A percentile compares a stretch with the other conserved stretches of the same genome.
These are phyloP conservation scores for Lactifluus subvellereus DNA, from an alignment of 768 basidiomycete species.

Conservation along the genomic window DNA sequence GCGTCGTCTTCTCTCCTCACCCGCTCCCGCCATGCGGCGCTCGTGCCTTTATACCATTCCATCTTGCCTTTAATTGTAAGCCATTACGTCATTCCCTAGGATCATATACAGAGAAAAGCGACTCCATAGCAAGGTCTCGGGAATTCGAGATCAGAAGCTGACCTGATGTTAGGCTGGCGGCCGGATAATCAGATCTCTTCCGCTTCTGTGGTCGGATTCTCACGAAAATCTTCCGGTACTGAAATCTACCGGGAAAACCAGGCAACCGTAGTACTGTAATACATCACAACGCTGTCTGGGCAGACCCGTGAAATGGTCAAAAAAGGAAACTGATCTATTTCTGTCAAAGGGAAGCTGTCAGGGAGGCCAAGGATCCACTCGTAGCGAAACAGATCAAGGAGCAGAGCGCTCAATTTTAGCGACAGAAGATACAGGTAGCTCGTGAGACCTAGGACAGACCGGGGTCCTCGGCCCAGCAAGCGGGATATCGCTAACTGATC, in stretches of 20 bases:
- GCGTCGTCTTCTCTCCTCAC: too few species aligned
- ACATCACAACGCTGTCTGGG: too few species aligned
- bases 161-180: too few species aligned
- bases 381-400: neutral
- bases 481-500: neutral
- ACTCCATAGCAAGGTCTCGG: too few species aligned
- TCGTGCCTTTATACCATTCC: neutral
- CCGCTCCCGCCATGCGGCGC: neutral
- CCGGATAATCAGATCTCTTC: too few species aligned
- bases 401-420: neutral
- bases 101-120: too few species aligned
- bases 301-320: too few species aligned
- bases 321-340: neutral
- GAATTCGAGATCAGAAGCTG: too few species aligned
- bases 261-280: too few species aligned
- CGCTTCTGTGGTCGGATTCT: neutral
- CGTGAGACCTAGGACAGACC: neutral
- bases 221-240: neutral
- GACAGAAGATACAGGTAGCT: neutral
- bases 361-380: neutral
- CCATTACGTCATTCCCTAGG: neutral
- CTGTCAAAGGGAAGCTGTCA: neutral
- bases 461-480: neutral
- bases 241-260: too few species aligned
- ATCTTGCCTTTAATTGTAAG: neutral